phyloP scores from a whole-genome alignment of 2,329 filamentous ascomycete genomes.

The Tolypocladium ophioglossoides region DNA sequence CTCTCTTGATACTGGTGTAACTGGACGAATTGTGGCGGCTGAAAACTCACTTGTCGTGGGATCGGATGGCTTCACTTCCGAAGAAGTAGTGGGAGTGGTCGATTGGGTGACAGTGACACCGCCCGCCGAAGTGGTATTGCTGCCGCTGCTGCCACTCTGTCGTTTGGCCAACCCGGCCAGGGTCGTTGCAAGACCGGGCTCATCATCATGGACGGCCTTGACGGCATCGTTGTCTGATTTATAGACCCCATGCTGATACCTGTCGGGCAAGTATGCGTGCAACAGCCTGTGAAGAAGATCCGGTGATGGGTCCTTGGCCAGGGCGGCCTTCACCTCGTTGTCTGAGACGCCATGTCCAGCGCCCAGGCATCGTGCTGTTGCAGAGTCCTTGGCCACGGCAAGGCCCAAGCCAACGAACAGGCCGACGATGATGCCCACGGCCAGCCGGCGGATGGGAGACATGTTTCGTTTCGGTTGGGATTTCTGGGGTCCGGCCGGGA shows the following conservation, averaged over 20 bases:
- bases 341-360: neutral
- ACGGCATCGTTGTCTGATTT: conserved; percentile 52
- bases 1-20: too few relatives aligned
- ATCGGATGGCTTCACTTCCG: neutral
- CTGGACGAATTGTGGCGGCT: neutral
- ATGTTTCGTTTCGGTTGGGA: conserved; percentile 4
- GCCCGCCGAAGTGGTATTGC: conserved; percentile 9
- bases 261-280: conserved; percentile 49
- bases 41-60: neutral
- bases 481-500: conserved; percentile 1
- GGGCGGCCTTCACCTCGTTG: conserved; percentile 1
- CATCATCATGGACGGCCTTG: conserved; percentile 49
- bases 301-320: conserved; percentile 31
- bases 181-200: conserved; percentile 51
- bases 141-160: conserved; percentile 30
- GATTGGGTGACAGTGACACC: neutral
- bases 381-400: conserved; percentile 3
- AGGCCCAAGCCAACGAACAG: conserved; percentile 16
- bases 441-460: conserved; percentile 7
- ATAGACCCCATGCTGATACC: conserved; percentile 60
- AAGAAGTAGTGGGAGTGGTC: neutral
- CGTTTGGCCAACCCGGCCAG: conserved; percentile 56
- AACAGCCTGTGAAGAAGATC: conserved; percentile 56
- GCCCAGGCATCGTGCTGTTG: neutral
- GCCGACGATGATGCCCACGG: conserved; percentile 11